These are phyloP conservation scores for Quercus engelmannii DNA, from an alignment of 306 rosid genomes.

Conservation along the genomic window DNA sequence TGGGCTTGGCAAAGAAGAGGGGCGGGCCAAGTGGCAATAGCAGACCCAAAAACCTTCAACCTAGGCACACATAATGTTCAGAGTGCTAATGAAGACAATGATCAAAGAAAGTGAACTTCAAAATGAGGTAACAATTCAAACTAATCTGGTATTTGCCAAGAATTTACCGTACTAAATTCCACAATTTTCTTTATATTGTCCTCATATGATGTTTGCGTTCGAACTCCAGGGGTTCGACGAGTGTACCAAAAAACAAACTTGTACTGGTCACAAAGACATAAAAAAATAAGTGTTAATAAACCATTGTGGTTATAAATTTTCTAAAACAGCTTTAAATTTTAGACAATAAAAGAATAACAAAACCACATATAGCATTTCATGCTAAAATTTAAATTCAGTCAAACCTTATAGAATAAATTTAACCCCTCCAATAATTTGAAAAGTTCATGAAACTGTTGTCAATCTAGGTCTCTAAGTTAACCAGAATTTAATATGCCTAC, in stretches of 20 bases:
- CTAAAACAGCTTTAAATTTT: not conserved
- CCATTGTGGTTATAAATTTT: not conserved
- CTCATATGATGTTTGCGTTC: conserved; percentile 74
- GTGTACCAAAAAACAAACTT: conserved; percentile 94
- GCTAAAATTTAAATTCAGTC: not conserved
- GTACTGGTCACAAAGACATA: conserved; percentile 39
- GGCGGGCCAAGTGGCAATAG: conserved; percentile 87
- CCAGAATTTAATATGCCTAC: not conserved
- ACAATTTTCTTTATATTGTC: conserved; percentile 89
- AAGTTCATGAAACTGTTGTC: not conserved
- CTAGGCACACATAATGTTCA: conserved; percentile 28
- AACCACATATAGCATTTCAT: not conserved
- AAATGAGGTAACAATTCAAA: not conserved
- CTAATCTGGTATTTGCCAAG: not conserved
- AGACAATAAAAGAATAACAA: not conserved
- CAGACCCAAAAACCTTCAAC: conserved; percentile 93
- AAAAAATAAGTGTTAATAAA: not conserved
- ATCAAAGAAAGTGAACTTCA: conserved; percentile 1
- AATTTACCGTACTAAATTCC: conserved; percentile 78
- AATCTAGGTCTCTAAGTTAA: not conserved
- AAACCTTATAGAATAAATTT: not conserved
- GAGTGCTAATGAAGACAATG: not conserved
- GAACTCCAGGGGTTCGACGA: conserved; percentile 86
- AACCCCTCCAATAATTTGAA: not conserved
- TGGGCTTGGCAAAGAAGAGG: conserved; percentile 83